A percentile compares a stretch with the other conserved stretches of the same genome.
Evolutionary conservation across 2,329 filamentous ascomycete species (phyloP).

Genomic region (Torrubiella hemipterigena): DNA sequence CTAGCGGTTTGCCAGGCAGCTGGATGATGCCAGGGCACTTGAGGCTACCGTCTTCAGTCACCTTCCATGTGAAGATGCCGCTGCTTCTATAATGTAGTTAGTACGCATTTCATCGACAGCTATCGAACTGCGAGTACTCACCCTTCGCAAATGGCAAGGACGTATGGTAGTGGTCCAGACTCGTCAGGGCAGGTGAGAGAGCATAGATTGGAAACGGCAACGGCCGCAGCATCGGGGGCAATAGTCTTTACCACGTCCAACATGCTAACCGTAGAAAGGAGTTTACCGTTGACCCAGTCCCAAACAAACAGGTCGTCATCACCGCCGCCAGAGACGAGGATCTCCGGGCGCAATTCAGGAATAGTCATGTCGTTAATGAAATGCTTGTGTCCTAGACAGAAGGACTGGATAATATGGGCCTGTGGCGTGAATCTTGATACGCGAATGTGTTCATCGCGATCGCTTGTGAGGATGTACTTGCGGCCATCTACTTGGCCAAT

Average conservation of each 20-base stretch:
- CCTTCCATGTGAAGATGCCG: conserved; percentile 54
- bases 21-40: conserved; percentile 32
- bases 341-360: conserved; percentile 37
- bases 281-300: conserved; percentile 56
- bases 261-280: conserved; percentile 44
- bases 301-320: conserved; percentile 70
- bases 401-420: conserved; percentile 76
- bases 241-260: conserved; percentile 27
- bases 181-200: conserved; percentile 19
- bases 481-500: conserved; percentile 31
- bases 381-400: conserved; percentile 76
- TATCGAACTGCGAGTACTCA: conserved; percentile 20
- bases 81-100: conserved; percentile 30
- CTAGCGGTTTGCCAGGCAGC: conserved; percentile 55
- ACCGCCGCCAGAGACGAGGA: conserved; percentile 77
- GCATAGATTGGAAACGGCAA: conserved; percentile 34
- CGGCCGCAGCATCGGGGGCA: conserved; percentile 21
- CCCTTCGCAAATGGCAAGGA: conserved; percentile 32
- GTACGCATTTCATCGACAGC: conserved; percentile 1
- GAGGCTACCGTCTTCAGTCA: conserved; percentile 35
- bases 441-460: conserved; percentile 66
- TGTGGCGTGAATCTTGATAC: conserved; percentile 73
- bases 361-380: conserved; percentile 73
- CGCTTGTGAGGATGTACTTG: conserved; percentile 42
- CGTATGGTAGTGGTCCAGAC: conserved; percentile 15